phyloP scores from a whole-genome alignment of 75 land plant genomes.

The Cunninghamia lanceolata region DNA sequence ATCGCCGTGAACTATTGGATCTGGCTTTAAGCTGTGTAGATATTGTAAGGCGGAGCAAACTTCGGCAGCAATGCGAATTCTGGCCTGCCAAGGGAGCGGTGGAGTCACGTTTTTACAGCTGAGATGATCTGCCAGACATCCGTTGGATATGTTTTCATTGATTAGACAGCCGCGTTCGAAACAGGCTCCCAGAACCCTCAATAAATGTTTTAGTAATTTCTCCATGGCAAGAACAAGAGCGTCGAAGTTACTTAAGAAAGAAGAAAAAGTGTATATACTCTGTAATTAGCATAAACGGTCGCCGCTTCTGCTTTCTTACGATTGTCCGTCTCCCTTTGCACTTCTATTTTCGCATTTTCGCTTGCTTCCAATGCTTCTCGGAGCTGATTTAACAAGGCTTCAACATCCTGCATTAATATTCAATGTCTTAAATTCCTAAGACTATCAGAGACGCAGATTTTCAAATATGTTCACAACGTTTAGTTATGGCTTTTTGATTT shows the following conservation, averaged over 20 bases:
- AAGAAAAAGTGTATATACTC: not conserved
- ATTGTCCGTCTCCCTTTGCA: not conserved
- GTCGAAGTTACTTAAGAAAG: not conserved
- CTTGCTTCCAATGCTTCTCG: not conserved
- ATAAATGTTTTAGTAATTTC: not conserved
- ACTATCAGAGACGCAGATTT: not conserved
- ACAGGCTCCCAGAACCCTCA: not conserved
- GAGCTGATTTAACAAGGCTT: not conserved
- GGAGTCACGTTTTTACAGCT: no score
- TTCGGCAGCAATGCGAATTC: no score
- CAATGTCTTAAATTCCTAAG: not conserved
- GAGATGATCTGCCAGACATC: no score
- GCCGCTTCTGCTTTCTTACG: not conserved
- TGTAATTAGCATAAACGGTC: not conserved
- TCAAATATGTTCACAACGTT: no score
- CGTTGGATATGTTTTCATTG: no score
- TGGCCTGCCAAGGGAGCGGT: no score
- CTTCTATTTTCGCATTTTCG: not conserved
- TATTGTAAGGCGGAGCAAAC: no score
- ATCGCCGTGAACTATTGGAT: no score
- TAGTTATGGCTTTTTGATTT: not conserved
- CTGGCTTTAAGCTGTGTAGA: no score
- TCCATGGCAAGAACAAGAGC: not conserved
- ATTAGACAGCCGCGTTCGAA: no score
- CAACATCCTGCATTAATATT: not conserved